phyloP scores from a whole-genome alignment of 2,329 filamentous ascomycete genomes.

The Calonectria pteridis region DNA sequence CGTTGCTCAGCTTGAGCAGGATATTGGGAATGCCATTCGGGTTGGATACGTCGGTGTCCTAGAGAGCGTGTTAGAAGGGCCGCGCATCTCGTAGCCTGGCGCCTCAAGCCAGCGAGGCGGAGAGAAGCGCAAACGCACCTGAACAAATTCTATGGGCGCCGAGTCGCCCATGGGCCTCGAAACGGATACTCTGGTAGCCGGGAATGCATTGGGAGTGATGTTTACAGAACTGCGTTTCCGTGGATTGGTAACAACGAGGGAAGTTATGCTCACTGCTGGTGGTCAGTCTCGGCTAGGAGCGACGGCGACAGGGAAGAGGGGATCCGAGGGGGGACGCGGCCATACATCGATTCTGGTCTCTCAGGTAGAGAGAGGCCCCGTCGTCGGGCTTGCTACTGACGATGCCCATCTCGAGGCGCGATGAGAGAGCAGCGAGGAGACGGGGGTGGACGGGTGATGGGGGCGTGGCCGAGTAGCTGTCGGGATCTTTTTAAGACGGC shows the following conservation, averaged over 20 bases:
- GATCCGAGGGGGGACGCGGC: conserved; percentile 41
- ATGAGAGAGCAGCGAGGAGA: conserved; percentile 33
- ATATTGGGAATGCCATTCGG: conserved; percentile 73
- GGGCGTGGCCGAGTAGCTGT: conserved; percentile 41
- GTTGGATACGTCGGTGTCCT: conserved; percentile 81
- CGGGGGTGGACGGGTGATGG: conserved; percentile 34
- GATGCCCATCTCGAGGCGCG: conserved; percentile 81
- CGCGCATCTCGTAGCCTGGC: conserved; percentile 28
- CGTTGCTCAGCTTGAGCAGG: conserved; percentile 87
- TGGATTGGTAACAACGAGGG: conserved; percentile 83
- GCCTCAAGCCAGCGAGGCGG: conserved; percentile 21
- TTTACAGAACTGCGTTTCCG: conserved; percentile 82
- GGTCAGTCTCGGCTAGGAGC: conserved; percentile 25
- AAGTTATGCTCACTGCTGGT: conserved; percentile 84
- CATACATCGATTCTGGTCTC: conserved; percentile 93
- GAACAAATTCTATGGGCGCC: conserved; percentile 87
- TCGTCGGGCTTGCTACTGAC: conserved; percentile 92
- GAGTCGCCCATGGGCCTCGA: conserved; percentile 80
- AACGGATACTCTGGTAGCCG: conserved; percentile 81
- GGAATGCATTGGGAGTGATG: conserved; percentile 87
- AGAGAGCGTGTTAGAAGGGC: conserved; percentile 33
- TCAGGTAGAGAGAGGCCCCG: conserved; percentile 82
- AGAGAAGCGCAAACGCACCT: conserved; percentile 69
- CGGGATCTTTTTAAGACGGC: conserved; percentile 45
- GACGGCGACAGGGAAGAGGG: conserved; percentile 24